Evolutionary conservation across 1,139 yeast genomes (phyloP), one percentile per base, ranked within the genome.

Genomic region (Geotrichum reessii): DNA sequence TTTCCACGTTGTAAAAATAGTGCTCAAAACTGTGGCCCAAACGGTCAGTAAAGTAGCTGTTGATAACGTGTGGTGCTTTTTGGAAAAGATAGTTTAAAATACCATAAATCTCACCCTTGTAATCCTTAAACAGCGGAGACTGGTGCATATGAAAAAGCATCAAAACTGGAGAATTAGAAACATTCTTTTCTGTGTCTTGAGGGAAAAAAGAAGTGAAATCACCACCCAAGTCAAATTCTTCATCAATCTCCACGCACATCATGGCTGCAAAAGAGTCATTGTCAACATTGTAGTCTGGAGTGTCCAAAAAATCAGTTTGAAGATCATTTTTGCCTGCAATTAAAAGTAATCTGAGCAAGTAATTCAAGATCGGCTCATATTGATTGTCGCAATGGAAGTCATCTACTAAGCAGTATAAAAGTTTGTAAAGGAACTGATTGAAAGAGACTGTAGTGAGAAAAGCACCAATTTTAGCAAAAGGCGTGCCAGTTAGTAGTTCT

Each of bases 321-420:
- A 71, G 64, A 52, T 73, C 74, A 27, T 74, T 73, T 6, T 76
- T 68, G 37, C 78, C 74, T 44, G 81, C 79, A 52, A 86, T 76
- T 66, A 89, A 95, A 47, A 87, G 75, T 60, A 91, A 73, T 66
- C 90, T 92, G n/a, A 90, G 74, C 0, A 81, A 69, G 0, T 85
- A 78, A 47, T 81, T 82, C 22, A 87, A 65, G 31, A 87, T 71
- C 17, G 44, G 44, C 44, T 37, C 44, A n/a, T 37, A 37, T 9
- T 37, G 44, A n/a, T 37, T n/a, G 17, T 19, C n/a, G 21, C 44
- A 17, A 37, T 17, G 21, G 7, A 37, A 37, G 44, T 37, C 44
- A 37, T 37, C 44, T 8, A 11, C 19, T 14, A 37, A 37, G 5
- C 44, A 37, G 17, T 53, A 47, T 49, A 71, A 52, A 47, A 68